These are phyloP conservation scores for Colletotrichum cuscutae DNA, from an alignment of 2,329 filamentous ascomycete genomes.

Conservation along the genomic window DNA sequence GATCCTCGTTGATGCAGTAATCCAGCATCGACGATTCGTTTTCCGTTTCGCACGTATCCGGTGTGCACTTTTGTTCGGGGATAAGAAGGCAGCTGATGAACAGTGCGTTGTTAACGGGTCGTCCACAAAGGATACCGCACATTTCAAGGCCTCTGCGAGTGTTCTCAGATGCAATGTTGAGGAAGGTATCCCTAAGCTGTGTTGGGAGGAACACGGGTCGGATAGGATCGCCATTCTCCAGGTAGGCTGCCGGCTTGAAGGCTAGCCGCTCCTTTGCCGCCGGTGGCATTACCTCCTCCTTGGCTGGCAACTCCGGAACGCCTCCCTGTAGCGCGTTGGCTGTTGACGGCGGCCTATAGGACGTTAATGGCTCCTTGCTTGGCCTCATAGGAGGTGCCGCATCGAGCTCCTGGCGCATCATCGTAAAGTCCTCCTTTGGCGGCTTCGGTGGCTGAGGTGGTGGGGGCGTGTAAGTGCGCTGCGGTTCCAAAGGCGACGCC, in stretches of 20 bases:
- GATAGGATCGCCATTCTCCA: conserved; percentile 89
- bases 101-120: conserved; percentile 89
- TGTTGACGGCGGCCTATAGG: conserved; percentile 16
- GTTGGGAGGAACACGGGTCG: conserved; percentile 89
- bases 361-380: conserved; percentile 22
- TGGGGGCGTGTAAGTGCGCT: conserved; percentile 28
- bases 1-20: conserved; percentile 84
- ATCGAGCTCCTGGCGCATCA: conserved; percentile 24
- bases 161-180: conserved; percentile 79
- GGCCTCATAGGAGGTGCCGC: conserved; percentile 25
- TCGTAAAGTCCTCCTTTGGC: conserved; percentile 40
- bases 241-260: conserved; percentile 85
- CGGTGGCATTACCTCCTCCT: conserved; percentile 41
- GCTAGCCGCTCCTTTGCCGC: conserved; percentile 72
- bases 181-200: conserved; percentile 77
- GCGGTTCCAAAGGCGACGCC: conserved; percentile 36
- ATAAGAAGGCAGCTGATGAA: conserved; percentile 92
- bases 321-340: conserved; percentile 13
- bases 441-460: conserved; percentile 47
- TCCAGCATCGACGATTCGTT: conserved; percentile 89
- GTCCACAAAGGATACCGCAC: conserved; percentile 93
- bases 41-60: conserved; percentile 93
- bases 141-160: conserved; percentile 88
- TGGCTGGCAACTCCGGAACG: conserved; percentile 49
- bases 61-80: conserved; percentile 88